phyloP scores from a whole-genome alignment of 1,284 basidiomycete genomes.

The Coniophora puteana region DNA sequence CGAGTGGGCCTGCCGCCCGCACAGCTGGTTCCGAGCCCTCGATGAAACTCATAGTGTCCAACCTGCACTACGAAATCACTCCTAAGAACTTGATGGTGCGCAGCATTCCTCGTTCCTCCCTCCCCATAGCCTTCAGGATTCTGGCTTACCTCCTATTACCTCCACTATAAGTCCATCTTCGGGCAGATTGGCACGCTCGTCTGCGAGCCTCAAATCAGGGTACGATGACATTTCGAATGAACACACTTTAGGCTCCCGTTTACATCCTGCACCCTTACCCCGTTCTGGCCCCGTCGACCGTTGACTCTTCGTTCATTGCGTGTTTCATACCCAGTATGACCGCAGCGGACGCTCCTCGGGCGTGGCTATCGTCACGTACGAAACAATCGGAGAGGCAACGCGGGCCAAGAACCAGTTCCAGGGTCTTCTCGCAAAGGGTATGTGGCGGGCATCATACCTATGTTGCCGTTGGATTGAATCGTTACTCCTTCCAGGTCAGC shows the following conservation, averaged over 20 bases:
- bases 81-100: constrained; percentile 84
- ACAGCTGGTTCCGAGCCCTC: constrained; percentile 32
- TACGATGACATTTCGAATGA: constrained; percentile 74
- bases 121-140: neutral
- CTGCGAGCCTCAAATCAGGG: constrained; percentile 91
- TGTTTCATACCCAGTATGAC: constrained; percentile 76
- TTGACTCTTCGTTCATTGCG: constrained; percentile 18
- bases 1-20: constrained; percentile 27
- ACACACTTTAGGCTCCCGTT: constrained; percentile 31
- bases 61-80: constrained; percentile 92
- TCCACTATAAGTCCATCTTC: constrained; percentile 76
- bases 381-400: constrained; percentile 75
- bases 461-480: neutral
- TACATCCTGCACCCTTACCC: constrained; percentile 24
- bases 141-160: constrained; percentile 4
- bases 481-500: constrained; percentile 57
- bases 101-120: constrained; percentile 1
- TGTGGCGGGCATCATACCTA: constrained; percentile 5
- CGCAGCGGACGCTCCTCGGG: constrained; percentile 92
- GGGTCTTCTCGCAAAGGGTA: constrained; percentile 90
- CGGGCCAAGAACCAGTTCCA: constrained; percentile 85
- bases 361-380: constrained; percentile 79
- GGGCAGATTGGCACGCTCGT: constrained; percentile 89
- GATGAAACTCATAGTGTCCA: constrained; percentile 77
- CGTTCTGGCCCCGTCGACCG: constrained; percentile 19